Percentiles rank a stretch among this genome's conserved stretches.
Conservation (phyloP, 257 asterid genomes). For the Prunella vulgaris region DNA sequence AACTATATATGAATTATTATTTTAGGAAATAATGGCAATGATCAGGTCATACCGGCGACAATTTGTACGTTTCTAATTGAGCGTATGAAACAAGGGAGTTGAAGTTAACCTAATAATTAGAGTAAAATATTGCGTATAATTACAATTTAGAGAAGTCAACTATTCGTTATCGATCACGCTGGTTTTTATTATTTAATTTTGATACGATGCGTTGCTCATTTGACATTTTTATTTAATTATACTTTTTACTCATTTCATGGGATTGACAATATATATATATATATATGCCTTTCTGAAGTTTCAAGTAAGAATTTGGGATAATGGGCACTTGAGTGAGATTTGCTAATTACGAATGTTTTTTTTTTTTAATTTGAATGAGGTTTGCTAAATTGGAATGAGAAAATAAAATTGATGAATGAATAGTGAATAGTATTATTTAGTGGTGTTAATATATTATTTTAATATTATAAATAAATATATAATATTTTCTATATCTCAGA, state of each 20-base stretch:
- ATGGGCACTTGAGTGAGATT: too few species aligned
- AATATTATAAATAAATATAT: too few species aligned
- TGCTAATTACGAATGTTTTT: too few species aligned
- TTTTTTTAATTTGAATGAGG: too few species aligned
- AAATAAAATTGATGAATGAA: too few species aligned
- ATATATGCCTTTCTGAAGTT: not conserved
- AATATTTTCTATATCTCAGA: too few species aligned
- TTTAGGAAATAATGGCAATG: not conserved
- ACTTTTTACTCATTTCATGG: not conserved
- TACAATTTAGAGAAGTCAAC: not conserved
- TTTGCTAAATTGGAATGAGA: too few species aligned
- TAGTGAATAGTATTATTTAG: too few species aligned
- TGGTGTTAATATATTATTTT: too few species aligned
- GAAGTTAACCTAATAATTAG: conserved; percentile 20
- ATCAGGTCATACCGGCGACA: conserved; percentile 2
- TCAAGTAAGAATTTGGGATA: not conserved
- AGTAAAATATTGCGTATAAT: conserved; percentile 10
- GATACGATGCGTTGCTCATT: not conserved
- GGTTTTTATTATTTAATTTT: not conserved
- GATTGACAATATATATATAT: not conserved
- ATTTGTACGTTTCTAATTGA: not conserved
- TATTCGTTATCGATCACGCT: not conserved
- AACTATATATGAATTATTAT: not conserved
- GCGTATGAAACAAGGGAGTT: conserved; percentile 22
- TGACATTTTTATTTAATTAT: not conserved